phyloP scores from a whole-genome alignment of 2,329 filamentous ascomycete genomes.

The Penicillium brasilianum region DNA sequence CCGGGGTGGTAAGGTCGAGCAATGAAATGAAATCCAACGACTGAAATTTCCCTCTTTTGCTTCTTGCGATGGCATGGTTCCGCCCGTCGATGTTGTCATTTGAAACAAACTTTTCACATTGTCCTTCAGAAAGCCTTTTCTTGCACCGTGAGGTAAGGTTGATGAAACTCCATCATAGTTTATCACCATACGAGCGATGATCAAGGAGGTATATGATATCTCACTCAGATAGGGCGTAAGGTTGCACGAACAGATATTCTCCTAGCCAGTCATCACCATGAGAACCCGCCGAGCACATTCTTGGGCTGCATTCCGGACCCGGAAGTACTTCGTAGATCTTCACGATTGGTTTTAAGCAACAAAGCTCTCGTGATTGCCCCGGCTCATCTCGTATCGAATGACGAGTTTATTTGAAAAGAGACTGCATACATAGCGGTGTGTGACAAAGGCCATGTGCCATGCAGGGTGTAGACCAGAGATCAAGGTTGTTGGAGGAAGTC shows the following conservation, averaged over 20 bases:
- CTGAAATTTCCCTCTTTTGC: neutral
- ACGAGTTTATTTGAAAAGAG: neutral
- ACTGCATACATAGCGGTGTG: neutral
- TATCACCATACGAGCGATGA: neutral
- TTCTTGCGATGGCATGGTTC: neutral
- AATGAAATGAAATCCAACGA: conserved; percentile 14
- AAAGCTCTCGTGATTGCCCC: neutral
- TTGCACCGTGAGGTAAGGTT: neutral
- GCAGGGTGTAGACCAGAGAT: conserved; percentile 1
- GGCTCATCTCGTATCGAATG: neutral
- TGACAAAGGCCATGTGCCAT: conserved; percentile 5
- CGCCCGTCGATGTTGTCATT: neutral
- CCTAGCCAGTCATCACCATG: conserved; percentile 27
- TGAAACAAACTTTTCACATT: neutral
- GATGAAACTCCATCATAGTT: neutral
- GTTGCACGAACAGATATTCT: conserved; percentile 20
- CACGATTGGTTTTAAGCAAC: neutral
- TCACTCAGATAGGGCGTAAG: conserved; percentile 6
- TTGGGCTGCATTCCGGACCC: conserved; percentile 21
- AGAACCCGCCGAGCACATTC: conserved; percentile 31
- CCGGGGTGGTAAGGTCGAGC: conserved; percentile 8
- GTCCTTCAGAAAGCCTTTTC: neutral
- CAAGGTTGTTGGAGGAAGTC: neutral
- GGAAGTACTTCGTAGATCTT: conserved; percentile 18
- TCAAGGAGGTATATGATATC: neutral